Evolutionary conservation across 2,329 filamentous ascomycete species (phyloP), one percentile per base, ranked within the genome.

Genomic region (Aspergillus puulaauensis): DNA sequence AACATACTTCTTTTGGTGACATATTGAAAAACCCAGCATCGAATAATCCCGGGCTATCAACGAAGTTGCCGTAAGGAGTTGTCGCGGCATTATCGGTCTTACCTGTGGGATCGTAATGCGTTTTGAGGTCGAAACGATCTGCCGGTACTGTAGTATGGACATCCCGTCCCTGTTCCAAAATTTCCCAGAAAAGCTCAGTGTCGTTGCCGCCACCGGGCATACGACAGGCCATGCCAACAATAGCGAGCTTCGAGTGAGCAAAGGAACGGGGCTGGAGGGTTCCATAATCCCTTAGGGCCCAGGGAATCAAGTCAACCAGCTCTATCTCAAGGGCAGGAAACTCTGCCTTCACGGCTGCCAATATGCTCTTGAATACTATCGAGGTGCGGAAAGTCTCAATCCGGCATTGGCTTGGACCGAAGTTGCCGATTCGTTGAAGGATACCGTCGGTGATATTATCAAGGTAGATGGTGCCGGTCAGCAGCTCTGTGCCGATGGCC

Each of bases 1-100:
- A 31, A 8, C 4, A 24, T 56, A 53, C 89, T 37, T 70, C 68
- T 64, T 88, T 84, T 6, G 89, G 89, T 21, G 89, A 91, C 64
- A 78, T 76, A 45, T 75, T 71, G 66, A 79, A 79, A 56, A 78
- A 76, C 0, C 62, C 61, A 3, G 70, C 60, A 60, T 79, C 76
- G 53, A 79, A 79, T 1, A 68, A 31, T 0, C 70, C 75, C 0
- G 76, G 72, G 4, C 71, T 48, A 14, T 75, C 66, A n/a, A 78
- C 65, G 31, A 72, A 78, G 50, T 70, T 74, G 2, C 76, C 75
- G 48, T 70, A 75, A 6, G 58, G 64, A 0, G 68, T 71, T 4
- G 46, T 56, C 35, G 57, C 75, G 0, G 66, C 68, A 52, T 76
- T 76, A n/a, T 66, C 65, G 1, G 40, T 60, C 44, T 72, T 71